Evolutionary conservation across 2,329 filamentous ascomycete genomes (phyloP), one percentile per base, ranked within the genome.

Genomic region (Dothideomycetes sp.): DNA sequence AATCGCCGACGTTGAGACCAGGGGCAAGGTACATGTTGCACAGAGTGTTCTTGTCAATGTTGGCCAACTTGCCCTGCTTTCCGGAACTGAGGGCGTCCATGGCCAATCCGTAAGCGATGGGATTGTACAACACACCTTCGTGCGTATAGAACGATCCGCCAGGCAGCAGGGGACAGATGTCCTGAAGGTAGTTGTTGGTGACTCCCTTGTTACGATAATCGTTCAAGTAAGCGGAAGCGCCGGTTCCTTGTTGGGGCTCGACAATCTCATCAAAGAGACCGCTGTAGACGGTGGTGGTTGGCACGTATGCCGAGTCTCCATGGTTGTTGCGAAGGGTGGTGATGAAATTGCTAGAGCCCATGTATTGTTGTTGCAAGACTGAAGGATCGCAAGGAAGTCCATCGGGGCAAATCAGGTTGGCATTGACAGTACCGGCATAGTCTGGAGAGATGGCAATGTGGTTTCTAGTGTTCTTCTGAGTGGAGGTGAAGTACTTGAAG

Each of bases 401-500:
- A 45, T 47, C 44, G 31, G 51, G 51, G 17, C 54, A 58, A 12
- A 60, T 33, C 3, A 62, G 34, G 32, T 63, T 57, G 13, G 61
- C 63, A 2, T 64, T 41, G 1, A 61, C 36, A 0, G 69, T 71
- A 32, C 71, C 71, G 40, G 66, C 63, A 50, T 73, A 77, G 49
- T 75, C 72, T 1, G 71, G 63, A 8, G 65, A 68, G 33, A 76
- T 60, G 31, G 68, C 63, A 28, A 78, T 61, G 51, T 73, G 67
- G 51, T 76, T 67, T n/a, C 60, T 60, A 2, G 69, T 62, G 1
- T 59, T 55, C 2, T 46, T 47, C 4, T 65, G 63, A 1, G 67
- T 70, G 1, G 65, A 70, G 0, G 70, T 70, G 68, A 69, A 76
- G 59, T 73, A 76, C 47, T 74, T 75, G 47, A 73, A 58, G 0